Evolutionary conservation across 2,329 filamentous ascomycete species (phyloP).

Genomic region (Tolypocladium capitatum): DNA sequence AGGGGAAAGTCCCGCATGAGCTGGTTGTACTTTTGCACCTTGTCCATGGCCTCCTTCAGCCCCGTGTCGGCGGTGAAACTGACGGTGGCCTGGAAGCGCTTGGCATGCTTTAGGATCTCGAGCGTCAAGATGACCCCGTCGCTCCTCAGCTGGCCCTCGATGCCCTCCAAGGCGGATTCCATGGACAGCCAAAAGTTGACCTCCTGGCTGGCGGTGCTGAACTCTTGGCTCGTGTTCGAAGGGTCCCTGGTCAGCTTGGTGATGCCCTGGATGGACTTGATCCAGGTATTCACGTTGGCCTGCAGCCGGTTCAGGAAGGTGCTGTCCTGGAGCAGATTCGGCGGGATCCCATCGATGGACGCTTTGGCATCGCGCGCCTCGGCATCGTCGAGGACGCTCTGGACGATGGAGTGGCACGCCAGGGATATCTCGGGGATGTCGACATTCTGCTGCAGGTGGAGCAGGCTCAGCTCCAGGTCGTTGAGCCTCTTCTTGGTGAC

Average conservation of each 20-base stretch:
- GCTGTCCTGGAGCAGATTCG: conserved; percentile 70
- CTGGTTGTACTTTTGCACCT: conserved; percentile 97
- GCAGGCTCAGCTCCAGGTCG: conserved; percentile 78
- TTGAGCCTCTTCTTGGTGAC: conserved; percentile 97
- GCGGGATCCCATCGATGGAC: conserved; percentile 65
- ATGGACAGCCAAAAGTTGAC: conserved; percentile 99
- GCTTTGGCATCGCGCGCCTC: conserved; percentile 52
- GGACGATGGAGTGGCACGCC: conserved; percentile 77
- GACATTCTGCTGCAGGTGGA: conserved; percentile 92
- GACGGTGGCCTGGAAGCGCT: conserved; percentile 93
- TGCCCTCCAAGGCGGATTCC: conserved; percentile 83
- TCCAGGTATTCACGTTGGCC: conserved; percentile 91
- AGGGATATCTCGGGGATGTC: conserved; percentile 90
- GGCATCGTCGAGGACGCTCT: conserved; percentile 71
- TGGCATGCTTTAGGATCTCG: conserved; percentile 90
- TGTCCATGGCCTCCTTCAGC: conserved; percentile 87
- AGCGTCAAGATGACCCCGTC: conserved; percentile 84
- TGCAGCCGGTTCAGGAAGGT: conserved; percentile 89
- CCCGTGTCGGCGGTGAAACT: conserved; percentile 95
- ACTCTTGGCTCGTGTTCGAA: conserved; percentile 39
- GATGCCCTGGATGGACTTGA: conserved; percentile 93
- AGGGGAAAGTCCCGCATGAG: conserved; percentile 97
- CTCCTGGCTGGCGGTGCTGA: conserved; percentile 77
- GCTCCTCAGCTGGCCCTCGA: conserved; percentile 76
- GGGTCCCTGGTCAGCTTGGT: conserved; percentile 89